A percentile compares a stretch with the other conserved stretches of the same genome.
These are phyloP conservation scores for Fusarium staphyleae DNA, from an alignment of 2,329 filamentous ascomycete genomes.

Conservation along the genomic window DNA sequence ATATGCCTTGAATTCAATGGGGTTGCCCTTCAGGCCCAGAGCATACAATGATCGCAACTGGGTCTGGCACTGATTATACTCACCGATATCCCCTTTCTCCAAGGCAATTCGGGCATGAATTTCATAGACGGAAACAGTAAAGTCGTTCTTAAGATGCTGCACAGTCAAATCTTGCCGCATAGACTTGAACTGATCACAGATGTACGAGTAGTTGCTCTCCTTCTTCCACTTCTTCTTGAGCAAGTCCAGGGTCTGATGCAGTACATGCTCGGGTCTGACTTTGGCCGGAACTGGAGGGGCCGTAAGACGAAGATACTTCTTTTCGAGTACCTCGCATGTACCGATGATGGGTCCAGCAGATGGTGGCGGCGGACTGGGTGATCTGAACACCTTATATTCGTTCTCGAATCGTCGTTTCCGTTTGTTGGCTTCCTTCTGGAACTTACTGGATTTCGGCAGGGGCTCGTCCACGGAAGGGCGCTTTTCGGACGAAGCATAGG, in stretches of 20 bases:
- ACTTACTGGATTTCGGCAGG: conserved; percentile 78
- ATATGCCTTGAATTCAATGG: conserved; percentile 97
- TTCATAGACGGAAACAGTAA: conserved; percentile 96
- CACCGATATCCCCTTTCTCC: conserved; percentile 99
- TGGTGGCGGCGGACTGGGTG: conserved; percentile 64
- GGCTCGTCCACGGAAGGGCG: conserved; percentile 55
- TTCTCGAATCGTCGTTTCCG: conserved; percentile 86
- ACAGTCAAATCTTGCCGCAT: conserved; percentile 97
- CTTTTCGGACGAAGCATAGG: conserved; percentile 60
- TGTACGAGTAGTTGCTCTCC: conserved; percentile 94
- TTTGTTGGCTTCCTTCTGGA: conserved; percentile 87
- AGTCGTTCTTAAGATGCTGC: conserved; percentile 94
- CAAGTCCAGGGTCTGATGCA: conserved; percentile 85
- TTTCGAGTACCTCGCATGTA: conserved; percentile 83
- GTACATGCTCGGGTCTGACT: conserved; percentile 81
- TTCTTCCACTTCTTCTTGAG: conserved; percentile 94
- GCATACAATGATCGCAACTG: conserved; percentile 92
- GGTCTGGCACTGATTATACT: conserved; percentile 99
- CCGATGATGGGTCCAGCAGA: conserved; percentile 79
- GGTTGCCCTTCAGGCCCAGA: conserved; percentile 85
- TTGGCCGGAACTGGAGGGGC: conserved; percentile 86
- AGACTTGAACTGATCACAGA: conserved; percentile 99
- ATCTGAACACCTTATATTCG: conserved; percentile 65
- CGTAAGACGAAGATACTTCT: conserved; percentile 93
- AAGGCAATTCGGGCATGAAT: conserved; percentile 96